phyloP scores from a whole-genome alignment of 1,139 yeast species.

The Martiniozyma asiatica region DNA sequence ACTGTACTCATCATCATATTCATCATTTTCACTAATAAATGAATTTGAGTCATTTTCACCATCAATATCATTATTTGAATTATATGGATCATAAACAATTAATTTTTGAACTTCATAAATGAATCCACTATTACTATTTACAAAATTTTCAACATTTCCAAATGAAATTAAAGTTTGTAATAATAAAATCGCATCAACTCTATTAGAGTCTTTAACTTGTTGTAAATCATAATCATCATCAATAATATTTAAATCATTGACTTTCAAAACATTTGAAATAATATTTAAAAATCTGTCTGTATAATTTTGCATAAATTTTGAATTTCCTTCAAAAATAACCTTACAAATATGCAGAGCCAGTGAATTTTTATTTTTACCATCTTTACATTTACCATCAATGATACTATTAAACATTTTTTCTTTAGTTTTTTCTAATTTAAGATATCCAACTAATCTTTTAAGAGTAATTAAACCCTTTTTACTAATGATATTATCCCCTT shows the following conservation, averaged over 20 bases:
- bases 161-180: slow-evolving; percentile 14
- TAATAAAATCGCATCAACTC: slow-evolving; percentile 36
- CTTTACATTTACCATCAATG: too few species aligned
- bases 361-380: slow-evolving; percentile 4
- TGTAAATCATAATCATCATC: slow-evolving; percentile 25
- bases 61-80: slow-evolving; percentile 25
- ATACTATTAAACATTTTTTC: background rate
- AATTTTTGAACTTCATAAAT: slow-evolving; percentile 22
- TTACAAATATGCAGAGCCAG: slow-evolving; percentile 16
- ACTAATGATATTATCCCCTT: slow-evolving; percentile 35
- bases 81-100: slow-evolving; percentile 48
- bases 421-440: slow-evolving; percentile 19
- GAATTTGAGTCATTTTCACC: too few species aligned
- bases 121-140: background rate
- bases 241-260: slow-evolving; percentile 13
- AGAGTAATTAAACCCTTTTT: slow-evolving; percentile 47
- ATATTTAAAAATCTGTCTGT: background rate
- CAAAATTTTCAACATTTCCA: too few species aligned
- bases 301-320: slow-evolving; percentile 11
- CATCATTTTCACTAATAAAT: slow-evolving; percentile 31
- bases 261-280: slow-evolving; percentile 5
- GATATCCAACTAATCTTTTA: slow-evolving; percentile 32
- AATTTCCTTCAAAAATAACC: slow-evolving; percentile 22
- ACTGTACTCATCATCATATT: slow-evolving; percentile 30
- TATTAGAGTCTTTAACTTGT: slow-evolving; percentile 34